Evolutionary conservation across 2,329 filamentous ascomycete genomes (phyloP).

Genomic region (Cytospora leucostoma): DNA sequence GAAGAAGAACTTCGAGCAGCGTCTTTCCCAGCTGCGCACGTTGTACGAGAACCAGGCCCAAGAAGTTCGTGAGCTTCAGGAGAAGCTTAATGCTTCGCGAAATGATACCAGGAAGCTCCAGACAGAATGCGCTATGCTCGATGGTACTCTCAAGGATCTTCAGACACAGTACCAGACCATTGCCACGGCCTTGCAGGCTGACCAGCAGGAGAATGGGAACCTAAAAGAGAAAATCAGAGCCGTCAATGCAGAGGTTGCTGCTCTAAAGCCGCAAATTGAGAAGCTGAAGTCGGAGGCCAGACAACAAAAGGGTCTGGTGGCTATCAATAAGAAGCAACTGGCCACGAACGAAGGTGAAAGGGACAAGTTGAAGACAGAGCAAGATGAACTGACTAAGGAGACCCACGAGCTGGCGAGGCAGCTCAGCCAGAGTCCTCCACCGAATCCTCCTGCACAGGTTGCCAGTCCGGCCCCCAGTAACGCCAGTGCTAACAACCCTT

Average conservation of each 20-base stretch:
- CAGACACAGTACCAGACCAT: constrained; percentile 81
- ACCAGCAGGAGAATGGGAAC: constrained; percentile 83
- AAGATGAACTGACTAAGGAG: constrained; percentile 65
- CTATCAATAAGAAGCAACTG: constrained; percentile 98
- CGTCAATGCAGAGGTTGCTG: constrained; percentile 78
- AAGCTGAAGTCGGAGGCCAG: constrained; percentile 90
- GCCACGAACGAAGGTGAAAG: constrained; percentile 85
- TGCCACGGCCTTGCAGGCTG: constrained; percentile 72
- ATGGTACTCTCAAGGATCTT: constrained; percentile 78
- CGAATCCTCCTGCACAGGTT: constrained; percentile 48
- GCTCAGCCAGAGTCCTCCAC: constrained; percentile 52
- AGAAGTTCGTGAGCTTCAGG: constrained; percentile 80
- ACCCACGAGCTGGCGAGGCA: constrained; percentile 60
- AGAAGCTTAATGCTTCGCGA: constrained; percentile 73
- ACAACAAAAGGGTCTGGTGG: constrained; percentile 93
- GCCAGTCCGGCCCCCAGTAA: constrained; percentile 70
- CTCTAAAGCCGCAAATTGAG: constrained; percentile 87
- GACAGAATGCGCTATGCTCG: constrained; percentile 79
- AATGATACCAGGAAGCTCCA: constrained; percentile 83
- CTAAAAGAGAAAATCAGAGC: constrained; percentile 86
- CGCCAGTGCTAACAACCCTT: constrained; percentile 85
- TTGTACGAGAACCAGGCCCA: constrained; percentile 94
- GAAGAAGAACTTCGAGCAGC: constrained; percentile 89
- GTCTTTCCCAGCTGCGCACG: constrained; percentile 79
- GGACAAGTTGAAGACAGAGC: constrained; percentile 82